These are phyloP conservation scores for Bacidia rubella DNA, from an alignment of 495 filamentous ascomycete species.

Conservation along the genomic window DNA sequence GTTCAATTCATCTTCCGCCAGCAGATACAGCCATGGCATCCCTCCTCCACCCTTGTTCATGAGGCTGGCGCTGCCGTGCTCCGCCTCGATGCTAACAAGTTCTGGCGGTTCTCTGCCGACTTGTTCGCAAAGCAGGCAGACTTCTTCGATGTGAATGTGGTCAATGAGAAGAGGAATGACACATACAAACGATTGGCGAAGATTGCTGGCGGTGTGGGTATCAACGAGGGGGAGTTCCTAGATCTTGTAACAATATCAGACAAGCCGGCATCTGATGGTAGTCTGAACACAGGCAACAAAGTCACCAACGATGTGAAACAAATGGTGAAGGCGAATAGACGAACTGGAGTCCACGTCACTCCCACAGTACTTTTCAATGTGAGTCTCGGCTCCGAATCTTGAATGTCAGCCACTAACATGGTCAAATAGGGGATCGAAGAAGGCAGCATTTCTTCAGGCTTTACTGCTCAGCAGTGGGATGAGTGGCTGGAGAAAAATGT, in stretches of 20 bases:
- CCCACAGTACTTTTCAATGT: conserved; percentile 80
- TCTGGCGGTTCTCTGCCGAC: conserved; percentile 61
- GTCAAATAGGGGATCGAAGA: conserved; percentile 54
- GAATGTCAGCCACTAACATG: neutral
- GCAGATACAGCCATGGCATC: conserved; percentile 94
- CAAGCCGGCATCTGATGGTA: conserved; percentile 45
- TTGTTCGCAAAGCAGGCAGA: conserved; percentile 57
- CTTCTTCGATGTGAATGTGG: conserved; percentile 72
- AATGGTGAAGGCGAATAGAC: conserved; percentile 59
- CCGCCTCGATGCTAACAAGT: conserved; percentile 49
- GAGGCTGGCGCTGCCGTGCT: conserved; percentile 76
- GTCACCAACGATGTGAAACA: conserved; percentile 74
- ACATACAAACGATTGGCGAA: conserved; percentile 69
- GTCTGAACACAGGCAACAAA: conserved; percentile 61
- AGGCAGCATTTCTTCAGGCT: conserved; percentile 60
- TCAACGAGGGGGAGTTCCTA: conserved; percentile 52
- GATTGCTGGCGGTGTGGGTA: conserved; percentile 50
- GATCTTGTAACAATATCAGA: conserved; percentile 49
- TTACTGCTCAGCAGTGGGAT: conserved; percentile 67
- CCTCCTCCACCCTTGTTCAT: conserved; percentile 72
- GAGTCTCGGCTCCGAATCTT: conserved; percentile 7
- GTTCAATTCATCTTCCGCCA: conserved; percentile 72
- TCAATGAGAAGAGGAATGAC: conserved; percentile 66
- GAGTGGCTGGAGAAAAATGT: conserved; percentile 74
- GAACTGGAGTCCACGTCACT: conserved; percentile 74